Conservation (phyloP, 768 basidiomycete species). For the Russula brevipes region DNA sequence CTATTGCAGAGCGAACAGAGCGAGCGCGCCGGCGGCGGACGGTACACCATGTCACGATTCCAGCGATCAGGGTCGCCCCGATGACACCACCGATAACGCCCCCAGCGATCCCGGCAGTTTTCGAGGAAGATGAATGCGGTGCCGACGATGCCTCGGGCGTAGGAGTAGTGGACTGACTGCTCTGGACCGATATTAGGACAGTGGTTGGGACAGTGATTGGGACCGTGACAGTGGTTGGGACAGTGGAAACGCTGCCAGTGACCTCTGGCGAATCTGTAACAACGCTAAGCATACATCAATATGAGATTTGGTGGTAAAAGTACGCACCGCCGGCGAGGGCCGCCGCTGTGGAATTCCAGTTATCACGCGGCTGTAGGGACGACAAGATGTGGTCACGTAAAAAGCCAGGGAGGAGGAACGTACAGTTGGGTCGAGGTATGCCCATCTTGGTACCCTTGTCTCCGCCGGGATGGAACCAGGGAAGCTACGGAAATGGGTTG, state of each 20-base stretch:
- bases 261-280: constrained; percentile 8
- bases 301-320: background rate
- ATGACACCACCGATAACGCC: constrained; percentile 55
- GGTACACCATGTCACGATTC: constrained; percentile 38
- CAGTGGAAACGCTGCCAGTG: background rate
- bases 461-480: constrained; percentile 35
- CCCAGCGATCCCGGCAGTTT: constrained; percentile 58
- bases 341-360: constrained; percentile 5
- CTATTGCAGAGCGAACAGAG: constrained; percentile 25
- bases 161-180: background rate
- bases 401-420: constrained; percentile 2
- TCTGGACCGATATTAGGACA: background rate
- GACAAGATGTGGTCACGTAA: background rate
- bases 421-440: constrained; percentile 44
- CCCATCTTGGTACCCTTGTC: constrained; percentile 46
- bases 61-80: constrained; percentile 42
- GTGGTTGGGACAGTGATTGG: too few species aligned
- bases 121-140: constrained; percentile 8
- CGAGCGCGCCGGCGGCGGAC: constrained; percentile 31
- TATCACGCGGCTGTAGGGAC: background rate
- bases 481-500: constrained; percentile 4
- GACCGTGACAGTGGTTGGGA: background rate
- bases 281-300: background rate
- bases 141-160: background rate
- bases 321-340: background rate